phyloP scores from a whole-genome alignment of 805 yeast species.

The Wickerhamomyces hampshirensis region DNA sequence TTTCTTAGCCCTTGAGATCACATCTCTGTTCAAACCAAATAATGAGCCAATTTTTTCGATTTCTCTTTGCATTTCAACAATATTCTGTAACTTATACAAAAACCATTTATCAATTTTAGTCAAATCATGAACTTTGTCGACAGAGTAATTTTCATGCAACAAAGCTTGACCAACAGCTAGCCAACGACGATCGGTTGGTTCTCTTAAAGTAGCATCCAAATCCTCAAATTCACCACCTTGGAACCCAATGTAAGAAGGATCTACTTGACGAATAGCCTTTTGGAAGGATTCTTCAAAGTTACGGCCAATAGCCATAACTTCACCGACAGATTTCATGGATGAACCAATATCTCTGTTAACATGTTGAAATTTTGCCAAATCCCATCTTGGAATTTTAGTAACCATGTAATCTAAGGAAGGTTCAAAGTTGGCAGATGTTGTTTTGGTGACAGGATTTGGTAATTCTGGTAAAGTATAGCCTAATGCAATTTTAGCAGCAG shows the following conservation, averaged over 20 bases:
- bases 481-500: constrained; percentile 95
- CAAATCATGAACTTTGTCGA: constrained; percentile 87
- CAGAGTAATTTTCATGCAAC: constrained; percentile 84
- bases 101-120: constrained; percentile 96
- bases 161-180: constrained; percentile 97
- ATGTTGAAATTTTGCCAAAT: constrained; percentile 89
- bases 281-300: constrained; percentile 96
- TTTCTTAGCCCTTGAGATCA: constrained; percentile 78
- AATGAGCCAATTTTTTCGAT: constrained; percentile 61
- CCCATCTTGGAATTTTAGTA: constrained; percentile 98
- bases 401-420: constrained; percentile 96
- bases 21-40: constrained; percentile 57
- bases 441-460: constrained; percentile 94
- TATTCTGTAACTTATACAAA: constrained; percentile 85
- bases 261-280: constrained; percentile 95
- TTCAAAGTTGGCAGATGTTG: constrained; percentile 94
- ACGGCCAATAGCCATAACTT: constrained; percentile 98
- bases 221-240: constrained; percentile 81
- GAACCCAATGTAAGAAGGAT: constrained; percentile 85
- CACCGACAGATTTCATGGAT: constrained; percentile 98
- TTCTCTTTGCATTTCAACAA: constrained; percentile 83
- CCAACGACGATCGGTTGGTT: constrained; percentile 96
- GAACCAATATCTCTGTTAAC: constrained; percentile 93
- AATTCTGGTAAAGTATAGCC: constrained; percentile 93
- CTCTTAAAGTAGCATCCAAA: constrained; percentile 69